phyloP scores from a whole-genome alignment of 495 filamentous ascomycete species.

The Penicillium goetzii region DNA sequence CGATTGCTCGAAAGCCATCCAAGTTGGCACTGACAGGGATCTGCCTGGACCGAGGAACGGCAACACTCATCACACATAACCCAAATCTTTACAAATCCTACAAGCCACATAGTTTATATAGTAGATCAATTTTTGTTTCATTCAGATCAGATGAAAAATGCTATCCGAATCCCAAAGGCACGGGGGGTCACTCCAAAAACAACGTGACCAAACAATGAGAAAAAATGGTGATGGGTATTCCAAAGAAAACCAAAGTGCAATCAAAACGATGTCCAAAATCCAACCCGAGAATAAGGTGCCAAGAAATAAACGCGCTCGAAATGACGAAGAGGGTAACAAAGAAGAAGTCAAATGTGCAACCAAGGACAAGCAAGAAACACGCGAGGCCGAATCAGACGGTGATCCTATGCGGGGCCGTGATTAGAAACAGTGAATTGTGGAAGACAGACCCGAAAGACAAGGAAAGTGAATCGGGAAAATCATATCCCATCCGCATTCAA shows the following conservation, averaged over 20 bases:
- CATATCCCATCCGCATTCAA: not conserved
- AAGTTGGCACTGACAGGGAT: not conserved
- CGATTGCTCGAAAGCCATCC: not conserved
- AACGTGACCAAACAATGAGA: slow-evolving; percentile 11
- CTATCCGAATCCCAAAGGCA: slow-evolving; percentile 18
- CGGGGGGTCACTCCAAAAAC: slow-evolving; percentile 11
- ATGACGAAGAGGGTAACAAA: slow-evolving; percentile 25
- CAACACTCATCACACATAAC: not conserved
- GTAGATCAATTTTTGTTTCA: slow-evolving; percentile 8
- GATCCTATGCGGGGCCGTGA: slow-evolving; percentile 24
- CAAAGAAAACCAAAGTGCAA: slow-evolving; percentile 21
- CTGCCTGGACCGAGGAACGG: not conserved
- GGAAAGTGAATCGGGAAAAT: not conserved
- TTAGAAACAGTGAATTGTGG: slow-evolving; percentile 12
- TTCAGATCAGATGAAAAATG: slow-evolving; percentile 8
- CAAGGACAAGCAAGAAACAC: slow-evolving; percentile 3
- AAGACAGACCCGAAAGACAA: not conserved
- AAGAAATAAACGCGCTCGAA: slow-evolving; percentile 34
- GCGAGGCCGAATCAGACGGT: slow-evolving; percentile 24
- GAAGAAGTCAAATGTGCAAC: slow-evolving; percentile 9
- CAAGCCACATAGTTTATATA: not conserved
- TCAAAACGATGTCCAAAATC: slow-evolving; percentile 13
- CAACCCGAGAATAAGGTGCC: slow-evolving; percentile 26
- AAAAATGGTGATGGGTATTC: slow-evolving; percentile 30
- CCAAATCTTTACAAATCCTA: not conserved